Conservation (phyloP, 352 stramenopile genomes). For the Pythium myriotylum region DNA sequence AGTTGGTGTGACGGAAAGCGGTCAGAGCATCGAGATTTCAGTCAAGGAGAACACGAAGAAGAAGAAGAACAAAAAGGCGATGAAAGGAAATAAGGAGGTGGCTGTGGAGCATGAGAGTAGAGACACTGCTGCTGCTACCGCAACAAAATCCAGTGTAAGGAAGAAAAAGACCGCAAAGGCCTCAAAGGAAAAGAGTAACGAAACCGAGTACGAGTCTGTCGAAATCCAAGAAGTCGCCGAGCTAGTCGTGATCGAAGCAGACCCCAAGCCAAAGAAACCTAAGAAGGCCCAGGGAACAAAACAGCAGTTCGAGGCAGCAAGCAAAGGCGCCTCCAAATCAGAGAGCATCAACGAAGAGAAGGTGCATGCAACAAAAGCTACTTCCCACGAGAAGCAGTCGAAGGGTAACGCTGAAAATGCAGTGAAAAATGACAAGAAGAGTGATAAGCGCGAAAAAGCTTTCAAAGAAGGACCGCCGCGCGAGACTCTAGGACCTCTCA, state of each 20-base stretch:
- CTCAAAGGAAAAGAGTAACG: not conserved
- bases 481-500: too few relatives aligned
- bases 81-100: conserved; percentile 7
- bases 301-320: too few relatives aligned
- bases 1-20: conserved; percentile 6
- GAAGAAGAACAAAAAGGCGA: conserved; percentile 23
- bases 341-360: not conserved
- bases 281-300: not conserved
- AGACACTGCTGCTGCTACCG: not conserved
- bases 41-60: conserved; percentile 21
- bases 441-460: not conserved
- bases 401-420: not conserved
- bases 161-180: conserved; percentile 13
- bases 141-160: conserved; percentile 5
- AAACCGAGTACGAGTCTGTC: not conserved
- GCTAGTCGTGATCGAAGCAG: not conserved
- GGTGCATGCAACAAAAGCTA: not conserved
- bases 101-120: too few relatives aligned
- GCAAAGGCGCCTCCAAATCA: too few relatives aligned
- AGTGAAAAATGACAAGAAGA: not conserved
- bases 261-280: conserved; percentile 7
- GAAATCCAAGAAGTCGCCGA: not conserved
- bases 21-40: conserved; percentile 5
- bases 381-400: not conserved
- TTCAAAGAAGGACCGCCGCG: too few relatives aligned